Base-by-base conservation (phyloP, 768 basidiomycete genomes). In the Nidula microcarpa region DNA sequence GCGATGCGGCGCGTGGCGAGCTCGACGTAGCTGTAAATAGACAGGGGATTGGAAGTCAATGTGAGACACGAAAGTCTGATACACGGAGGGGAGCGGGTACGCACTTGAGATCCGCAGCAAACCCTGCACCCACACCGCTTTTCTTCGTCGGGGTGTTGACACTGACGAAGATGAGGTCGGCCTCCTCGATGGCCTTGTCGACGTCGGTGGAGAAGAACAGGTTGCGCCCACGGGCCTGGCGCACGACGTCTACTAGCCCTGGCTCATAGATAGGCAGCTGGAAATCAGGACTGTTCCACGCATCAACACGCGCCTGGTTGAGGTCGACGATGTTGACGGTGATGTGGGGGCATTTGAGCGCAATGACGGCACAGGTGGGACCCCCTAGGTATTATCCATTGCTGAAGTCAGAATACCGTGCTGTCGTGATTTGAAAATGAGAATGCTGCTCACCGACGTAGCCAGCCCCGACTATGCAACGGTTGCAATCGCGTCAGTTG, bases 111-210 rank as follows among this genome's bases (percentile, higher is more conserved):
- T 99, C 97, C 55, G 97, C 97, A 54, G 96, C 96, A 72, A 90
- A 97, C 53, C 97, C 97, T 56, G 95, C 95, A 63, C 97, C 97
- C 47, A 99, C 89, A 70, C 96, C 96, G 47, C 81, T 83, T 81
- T 97, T 98, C 82, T 99, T 99, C 51, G 97, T 99, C 16, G 97
- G 97, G 7, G 97, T 98, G 75, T 98, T 98, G 63, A 98, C 96
- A 53, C 89, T 91, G 66, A 98, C 96, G 68, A 98, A 98, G 73
- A 98, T 96, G 58, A 98, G 85, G 67, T 99, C 94, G 34, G 97
- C 96, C 72, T 96, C 95, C 58, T 75, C 81, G 66, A 99, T 97
- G 55, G 79, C 94, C 68, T 87, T 86, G 70, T 97, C 92, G 58
- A 98, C 91, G 59, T 98, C 86, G 46, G 94, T 95, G 41, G 89